Conservation (phyloP, 2,329 filamentous ascomycete species). For the Aspergillus flavus region DNA sequence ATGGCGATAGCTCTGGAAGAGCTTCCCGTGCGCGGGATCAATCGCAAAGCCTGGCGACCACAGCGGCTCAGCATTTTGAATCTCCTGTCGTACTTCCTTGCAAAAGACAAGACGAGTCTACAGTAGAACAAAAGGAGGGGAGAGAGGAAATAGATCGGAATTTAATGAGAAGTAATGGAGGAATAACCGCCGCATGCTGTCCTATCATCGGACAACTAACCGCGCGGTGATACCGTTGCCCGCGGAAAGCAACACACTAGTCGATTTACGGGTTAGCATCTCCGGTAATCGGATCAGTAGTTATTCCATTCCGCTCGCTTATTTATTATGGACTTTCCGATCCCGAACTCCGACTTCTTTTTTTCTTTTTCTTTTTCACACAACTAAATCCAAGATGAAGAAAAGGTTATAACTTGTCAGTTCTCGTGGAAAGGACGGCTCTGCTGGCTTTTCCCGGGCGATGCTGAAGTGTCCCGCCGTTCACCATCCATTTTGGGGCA, state of each 20-base stretch:
- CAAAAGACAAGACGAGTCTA: conserved; percentile 3
- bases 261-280: conserved; percentile 21
- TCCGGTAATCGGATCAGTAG: conserved; percentile 12
- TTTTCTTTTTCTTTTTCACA: conserved; percentile 38
- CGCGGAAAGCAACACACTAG: conserved; percentile 40
- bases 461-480: conserved; percentile 42
- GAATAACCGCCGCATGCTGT: conserved; percentile 10
- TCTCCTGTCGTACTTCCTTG: conserved; percentile 27
- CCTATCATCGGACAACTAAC: conserved; percentile 22
- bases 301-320: conserved; percentile 16
- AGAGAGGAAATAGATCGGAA: conserved; percentile 14
- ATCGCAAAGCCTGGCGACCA: conserved; percentile 35
- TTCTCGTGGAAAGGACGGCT: conserved; percentile 36
- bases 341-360: conserved; percentile 3
- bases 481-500: conserved; percentile 40
- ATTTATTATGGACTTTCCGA: conserved; percentile 17
- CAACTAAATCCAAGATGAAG: conserved; percentile 48
- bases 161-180: conserved; percentile 22
- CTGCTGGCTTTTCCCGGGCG: conserved; percentile 37
- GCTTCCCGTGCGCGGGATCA: conserved; percentile 36
- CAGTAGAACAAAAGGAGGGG: conserved; percentile 34
- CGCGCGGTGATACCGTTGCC: conserved; percentile 34
- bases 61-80: conserved; percentile 38
- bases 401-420: conserved; percentile 39
- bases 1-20: conserved; percentile 30